A percentile compares a stretch with the other conserved stretches of the same genome.
Conservation (phyloP, 2,329 filamentous ascomycete genomes). For the Colletotrichum sp. region DNA sequence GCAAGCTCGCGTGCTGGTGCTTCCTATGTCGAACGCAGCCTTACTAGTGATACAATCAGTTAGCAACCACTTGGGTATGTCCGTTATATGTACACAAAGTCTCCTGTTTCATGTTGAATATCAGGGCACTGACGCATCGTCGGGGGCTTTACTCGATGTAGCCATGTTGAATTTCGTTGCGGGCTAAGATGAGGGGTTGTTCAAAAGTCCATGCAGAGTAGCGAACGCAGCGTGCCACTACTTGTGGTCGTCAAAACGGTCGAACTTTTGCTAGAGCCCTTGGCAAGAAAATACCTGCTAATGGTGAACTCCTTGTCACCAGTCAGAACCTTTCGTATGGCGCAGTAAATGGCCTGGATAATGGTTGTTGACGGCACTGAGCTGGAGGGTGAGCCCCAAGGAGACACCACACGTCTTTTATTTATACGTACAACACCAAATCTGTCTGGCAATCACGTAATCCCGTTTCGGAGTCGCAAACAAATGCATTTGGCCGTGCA, state of each 20-base stretch:
- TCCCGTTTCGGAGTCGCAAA: neutral
- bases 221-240: neutral
- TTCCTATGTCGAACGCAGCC: slow-evolving; percentile 20
- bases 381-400: neutral
- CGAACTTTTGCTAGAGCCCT: neutral
- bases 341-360: neutral
- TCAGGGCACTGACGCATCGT: neutral
- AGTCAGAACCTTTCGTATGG: neutral
- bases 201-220: neutral
- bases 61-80: neutral
- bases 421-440: neutral
- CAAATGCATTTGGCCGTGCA: neutral
- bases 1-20: slow-evolving; percentile 22
- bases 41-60: neutral
- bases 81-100: neutral
- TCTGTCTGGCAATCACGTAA: neutral
- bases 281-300: neutral
- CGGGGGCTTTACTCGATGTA: neutral
- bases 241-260: neutral
- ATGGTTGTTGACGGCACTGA: neutral
- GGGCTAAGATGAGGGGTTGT: neutral
- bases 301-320: neutral
- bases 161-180: neutral
- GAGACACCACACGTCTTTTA: neutral
- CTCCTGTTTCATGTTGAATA: neutral